Evolutionary conservation across 352 stramenopile genomes (phyloP), one percentile per base, ranked within the genome.

Genomic region (Phytophthora citrophthora): DNA sequence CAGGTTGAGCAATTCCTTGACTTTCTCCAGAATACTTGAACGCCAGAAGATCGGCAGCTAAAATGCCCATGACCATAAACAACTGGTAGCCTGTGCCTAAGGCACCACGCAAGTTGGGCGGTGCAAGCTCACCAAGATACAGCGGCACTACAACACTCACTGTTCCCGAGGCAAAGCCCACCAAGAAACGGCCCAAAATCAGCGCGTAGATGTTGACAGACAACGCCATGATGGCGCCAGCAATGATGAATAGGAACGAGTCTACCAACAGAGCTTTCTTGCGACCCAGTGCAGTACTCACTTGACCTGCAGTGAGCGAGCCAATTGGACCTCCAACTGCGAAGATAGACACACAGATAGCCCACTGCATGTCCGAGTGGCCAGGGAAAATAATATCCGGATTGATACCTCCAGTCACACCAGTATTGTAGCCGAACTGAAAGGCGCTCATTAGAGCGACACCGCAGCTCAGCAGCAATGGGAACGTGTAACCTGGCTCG

Each of bases 381-480:
- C 80, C 82, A 15, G 82, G 82, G 36, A 91, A 91, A 23, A 91
- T 81, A 5, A 91, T 43, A 34, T 69, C 69, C 29, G 80, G 69
- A 38, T 88, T 88, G 51, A 89, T 82, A 32, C 76, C 82, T 23
- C 82, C 82, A 0, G 82, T 91, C 12, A 90, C 81, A 32, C 82
- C 82, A 9, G 79, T 91, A 52, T 91, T 91, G 75, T 89, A 91
- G 44, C 82, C 82, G 45, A 88, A 91, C 57, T 91, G 78, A 49
- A 88, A 88, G 18, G 78, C 78, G 47, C 76, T 82, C 76, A 91
- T 86, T 32, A 91, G 75, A 31, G 82, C 82, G 39, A 91, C 82
- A 38, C 73, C 81, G 58, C 82, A 89, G 60, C 80, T 89, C 16
- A 85, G 46, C 46, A 91, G 67, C 65, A 91, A 68, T 27, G 82